Percentiles rank a stretch among this genome's conserved stretches.
These are phyloP conservation scores for Prunella vulgaris DNA, from an alignment of 257 asterid species.

Conservation along the genomic window DNA sequence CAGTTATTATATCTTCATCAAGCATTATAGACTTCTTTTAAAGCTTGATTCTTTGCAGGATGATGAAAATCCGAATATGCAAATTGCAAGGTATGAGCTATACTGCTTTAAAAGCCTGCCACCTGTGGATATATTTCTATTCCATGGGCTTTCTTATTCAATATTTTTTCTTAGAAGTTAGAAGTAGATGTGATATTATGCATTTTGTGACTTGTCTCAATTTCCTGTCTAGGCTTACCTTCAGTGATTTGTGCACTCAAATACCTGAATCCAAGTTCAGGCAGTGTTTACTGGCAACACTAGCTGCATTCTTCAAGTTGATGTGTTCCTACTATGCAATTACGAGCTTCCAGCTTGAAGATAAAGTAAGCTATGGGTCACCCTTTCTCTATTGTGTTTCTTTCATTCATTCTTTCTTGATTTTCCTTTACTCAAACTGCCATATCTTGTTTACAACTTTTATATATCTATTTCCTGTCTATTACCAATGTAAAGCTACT, in stretches of 20 bases:
- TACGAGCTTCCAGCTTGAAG: conserved; percentile 70
- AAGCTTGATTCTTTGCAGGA: conserved; percentile 65
- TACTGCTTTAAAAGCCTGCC: not conserved
- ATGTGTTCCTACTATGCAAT: conserved; percentile 91
- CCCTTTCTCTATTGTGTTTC: not conserved
- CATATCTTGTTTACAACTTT: not conserved
- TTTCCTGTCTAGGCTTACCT: conserved; percentile 70
- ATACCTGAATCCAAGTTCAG: conserved; percentile 96
- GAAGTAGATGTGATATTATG: conserved; percentile 20
- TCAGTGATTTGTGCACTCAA: conserved; percentile 87
- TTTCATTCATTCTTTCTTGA: not conserved
- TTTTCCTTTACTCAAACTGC: not conserved
- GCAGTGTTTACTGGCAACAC: conserved; percentile 79
- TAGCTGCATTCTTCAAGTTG: conserved; percentile 78
- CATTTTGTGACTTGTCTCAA: conserved; percentile 29
- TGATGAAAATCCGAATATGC: conserved; percentile 44
- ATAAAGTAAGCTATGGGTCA: conserved; percentile 44
- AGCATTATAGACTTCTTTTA: conserved; percentile 12
- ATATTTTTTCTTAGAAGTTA: conserved; percentile 18
- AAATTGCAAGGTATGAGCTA: conserved; percentile 54
- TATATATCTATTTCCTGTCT: not conserved
- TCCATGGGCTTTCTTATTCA: not conserved
- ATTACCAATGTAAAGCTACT: not conserved
- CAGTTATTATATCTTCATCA: conserved; percentile 1
- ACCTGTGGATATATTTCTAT: conserved; percentile 5